Evolutionary conservation across 805 yeast genomes (phyloP).

Genomic region (Blastobotrys chiropterorum): DNA sequence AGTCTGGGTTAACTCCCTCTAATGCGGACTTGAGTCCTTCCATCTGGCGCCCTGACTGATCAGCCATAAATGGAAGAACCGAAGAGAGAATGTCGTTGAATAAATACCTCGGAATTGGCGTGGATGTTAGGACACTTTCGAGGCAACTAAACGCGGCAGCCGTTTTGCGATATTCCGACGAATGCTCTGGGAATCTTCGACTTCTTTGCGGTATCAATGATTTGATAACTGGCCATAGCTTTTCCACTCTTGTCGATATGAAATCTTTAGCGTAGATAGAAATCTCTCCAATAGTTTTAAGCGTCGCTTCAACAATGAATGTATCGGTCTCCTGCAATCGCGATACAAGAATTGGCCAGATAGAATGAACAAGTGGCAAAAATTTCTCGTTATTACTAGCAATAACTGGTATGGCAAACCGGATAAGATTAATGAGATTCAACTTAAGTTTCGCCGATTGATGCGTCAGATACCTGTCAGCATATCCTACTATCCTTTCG

Average conservation of each 20-base stretch:
- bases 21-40: conserved; percentile 5
- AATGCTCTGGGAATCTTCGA: conserved; percentile 7
- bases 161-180: conserved; percentile 13
- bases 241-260: conserved; percentile 29
- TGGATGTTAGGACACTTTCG: conserved; percentile 6
- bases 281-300: conserved; percentile 26
- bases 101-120: conserved; percentile 13
- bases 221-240: conserved; percentile 15
- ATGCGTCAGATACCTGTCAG: conserved; percentile 64
- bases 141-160: conserved; percentile 12
- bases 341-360: conserved; percentile 43
- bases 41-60: background rate
- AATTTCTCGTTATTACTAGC: conserved; percentile 43
- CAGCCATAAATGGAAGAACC: conserved; percentile 7
- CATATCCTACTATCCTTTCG: conserved; percentile 58
- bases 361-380: conserved; percentile 45
- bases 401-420: conserved; percentile 43
- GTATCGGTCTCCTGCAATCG: conserved; percentile 29
- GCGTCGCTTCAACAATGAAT: conserved; percentile 27
- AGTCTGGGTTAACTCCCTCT: conserved; percentile 15
- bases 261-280: conserved; percentile 30
- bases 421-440: conserved; percentile 49
- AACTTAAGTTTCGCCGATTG: conserved; percentile 50
- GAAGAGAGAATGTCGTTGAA: conserved; percentile 17
- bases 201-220: conserved; percentile 5